Conservation (phyloP, 805 yeast species). For the Metschnikowia gelsemii region DNA sequence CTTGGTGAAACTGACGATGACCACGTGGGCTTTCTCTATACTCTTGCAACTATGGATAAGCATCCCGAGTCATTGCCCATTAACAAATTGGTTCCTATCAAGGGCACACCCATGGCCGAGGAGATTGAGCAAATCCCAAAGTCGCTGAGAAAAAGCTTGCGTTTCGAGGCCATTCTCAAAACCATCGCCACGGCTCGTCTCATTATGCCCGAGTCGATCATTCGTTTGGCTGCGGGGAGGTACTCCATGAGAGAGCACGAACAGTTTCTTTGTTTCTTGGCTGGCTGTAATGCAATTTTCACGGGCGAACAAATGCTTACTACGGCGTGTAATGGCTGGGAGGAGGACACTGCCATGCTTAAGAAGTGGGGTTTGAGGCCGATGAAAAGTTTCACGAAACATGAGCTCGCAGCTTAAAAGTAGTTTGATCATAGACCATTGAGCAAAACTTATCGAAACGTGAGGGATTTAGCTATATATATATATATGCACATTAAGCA, state of each 20-base stretch:
- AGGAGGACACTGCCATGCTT: conserved; percentile 70
- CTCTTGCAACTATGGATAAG: conserved; percentile 63
- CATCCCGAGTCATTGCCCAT: conserved; percentile 86
- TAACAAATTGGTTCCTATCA: conserved; percentile 72
- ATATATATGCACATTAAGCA: too few species aligned
- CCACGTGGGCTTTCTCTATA: conserved; percentile 61
- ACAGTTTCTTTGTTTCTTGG: conserved; percentile 71
- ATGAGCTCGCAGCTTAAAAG: conserved; percentile 3
- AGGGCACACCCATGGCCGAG: conserved; percentile 73
- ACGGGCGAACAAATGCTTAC: conserved; percentile 82
- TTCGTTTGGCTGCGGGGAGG: conserved; percentile 78
- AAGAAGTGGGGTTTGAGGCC: conserved; percentile 66
- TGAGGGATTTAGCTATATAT: too few species aligned
- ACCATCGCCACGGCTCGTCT: conserved; percentile 76
- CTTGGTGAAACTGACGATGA: conserved; percentile 73
- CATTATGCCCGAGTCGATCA: conserved; percentile 68
- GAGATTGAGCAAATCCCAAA: conserved; percentile 44
- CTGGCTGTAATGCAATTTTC: conserved; percentile 78
- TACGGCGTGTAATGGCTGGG: conserved; percentile 83
- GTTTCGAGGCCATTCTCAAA: conserved; percentile 61
- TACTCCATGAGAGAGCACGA: conserved; percentile 77
- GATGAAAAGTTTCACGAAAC: conserved; percentile 42
- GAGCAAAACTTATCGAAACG: too few species aligned
- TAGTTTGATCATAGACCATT: too few species aligned
- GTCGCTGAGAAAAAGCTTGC: conserved; percentile 39